Evolutionary conservation across 73 alveolate species (phyloP), one percentile per base, ranked within the genome.

Genomic region (Symbiodinium natans): DNA sequence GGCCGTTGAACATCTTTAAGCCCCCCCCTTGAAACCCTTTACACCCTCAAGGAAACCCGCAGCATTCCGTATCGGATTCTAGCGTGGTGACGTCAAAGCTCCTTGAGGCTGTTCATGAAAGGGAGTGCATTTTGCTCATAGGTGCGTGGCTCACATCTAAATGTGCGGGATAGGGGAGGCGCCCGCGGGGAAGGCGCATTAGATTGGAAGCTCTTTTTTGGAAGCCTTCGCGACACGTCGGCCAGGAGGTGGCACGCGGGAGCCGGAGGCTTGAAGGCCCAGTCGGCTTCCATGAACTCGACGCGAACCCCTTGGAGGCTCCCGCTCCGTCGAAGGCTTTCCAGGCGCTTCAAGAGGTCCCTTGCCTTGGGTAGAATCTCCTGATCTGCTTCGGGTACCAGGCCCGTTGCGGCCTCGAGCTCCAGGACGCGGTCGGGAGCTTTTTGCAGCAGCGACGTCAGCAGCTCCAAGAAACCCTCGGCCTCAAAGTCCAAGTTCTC

Each of bases 361-460:
- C 23, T 52, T 52, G 71, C 23, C 71, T 52, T 52, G 17, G 71
- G 71, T 29, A 52, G 71, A 29, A 52, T 23, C 71, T 52, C n/a
- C 71, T 52, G 71, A 29, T 52, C 71, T 23, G 71, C 71, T 29
- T 52, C n/a, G n/a, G 71, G 71, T 29, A 21, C 71, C 15, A 52
- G 71, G 27, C 71, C 71, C 10, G 71, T 52, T 5, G 71, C 71
- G 23, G 23, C n/a, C 23, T 52, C 71, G n/a, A 52, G 71, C 71
- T 27, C 83, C 29, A 36, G 31, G 25, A n/a, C 94, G 59, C 68
- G 94, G 39, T 87, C 94, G 41, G 94, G 94, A 25, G 84, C 94
- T 38, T 74, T n/a, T 27, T 87, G 59, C 41, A 88, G 43, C 34
- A 88, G 41, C 21, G 46, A 52, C 39, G 27, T 15, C 19, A 88